Conservation (phyloP, 2,329 filamentous ascomycete genomes). For the Claviceps arundinis region DNA sequence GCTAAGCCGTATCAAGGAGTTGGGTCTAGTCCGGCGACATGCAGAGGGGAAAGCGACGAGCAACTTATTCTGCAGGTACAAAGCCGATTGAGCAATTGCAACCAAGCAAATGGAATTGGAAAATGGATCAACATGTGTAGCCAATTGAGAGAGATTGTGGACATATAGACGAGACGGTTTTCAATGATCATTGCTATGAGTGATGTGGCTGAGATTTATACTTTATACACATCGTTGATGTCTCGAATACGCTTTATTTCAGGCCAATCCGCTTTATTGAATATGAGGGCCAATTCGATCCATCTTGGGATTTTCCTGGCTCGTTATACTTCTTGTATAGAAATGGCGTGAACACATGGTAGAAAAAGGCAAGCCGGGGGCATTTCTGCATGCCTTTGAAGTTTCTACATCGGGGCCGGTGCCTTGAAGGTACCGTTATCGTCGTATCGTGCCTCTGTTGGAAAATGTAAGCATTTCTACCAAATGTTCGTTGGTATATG, state of each 20-base stretch:
- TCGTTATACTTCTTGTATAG: not conserved
- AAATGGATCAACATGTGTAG: too few species aligned
- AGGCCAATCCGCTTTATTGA: not conserved
- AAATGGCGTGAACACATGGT: not conserved
- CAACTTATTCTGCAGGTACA: not conserved
- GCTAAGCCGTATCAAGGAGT: not conserved
- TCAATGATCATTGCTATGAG: not conserved
- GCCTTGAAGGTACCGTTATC: constrained; percentile 31
- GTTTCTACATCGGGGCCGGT: constrained; percentile 12
- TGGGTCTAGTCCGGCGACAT: not conserved
- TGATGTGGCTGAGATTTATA: not conserved
- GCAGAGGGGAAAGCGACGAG: not conserved
- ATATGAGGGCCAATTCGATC: not conserved
- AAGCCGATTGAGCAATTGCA: not conserved
- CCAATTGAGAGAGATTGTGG: not conserved
- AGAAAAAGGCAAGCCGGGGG: not conserved
- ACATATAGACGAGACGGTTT: not conserved
- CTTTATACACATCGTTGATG: not conserved
- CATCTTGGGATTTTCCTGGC: not conserved
- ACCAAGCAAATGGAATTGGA: too few species aligned
- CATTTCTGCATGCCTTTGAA: not conserved
- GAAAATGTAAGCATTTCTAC: not conserved
- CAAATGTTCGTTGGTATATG: too few species aligned
- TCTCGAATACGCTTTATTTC: not conserved
- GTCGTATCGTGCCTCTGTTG: constrained; percentile 31